Conservation (phyloP, 768 basidiomycete genomes). For the Wakefieldia striispora region DNA sequence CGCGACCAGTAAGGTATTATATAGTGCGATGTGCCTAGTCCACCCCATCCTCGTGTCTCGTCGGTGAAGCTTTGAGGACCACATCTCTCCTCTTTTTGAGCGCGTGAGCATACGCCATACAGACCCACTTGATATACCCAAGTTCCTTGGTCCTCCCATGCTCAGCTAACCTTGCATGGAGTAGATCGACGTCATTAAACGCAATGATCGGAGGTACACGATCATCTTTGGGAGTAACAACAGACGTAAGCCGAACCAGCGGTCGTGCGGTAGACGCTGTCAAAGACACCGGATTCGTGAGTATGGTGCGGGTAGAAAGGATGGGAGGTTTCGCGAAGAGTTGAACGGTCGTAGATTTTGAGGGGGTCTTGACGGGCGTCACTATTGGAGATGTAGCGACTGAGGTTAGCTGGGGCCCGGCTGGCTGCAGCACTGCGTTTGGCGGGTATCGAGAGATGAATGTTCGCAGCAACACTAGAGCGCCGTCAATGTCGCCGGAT, state of each 20-base stretch:
- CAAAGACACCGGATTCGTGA: constrained; percentile 31
- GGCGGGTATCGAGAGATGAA: constrained; percentile 73
- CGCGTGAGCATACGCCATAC: constrained; percentile 69
- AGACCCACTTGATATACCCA: constrained; percentile 69
- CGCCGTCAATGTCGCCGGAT: constrained; percentile 48
- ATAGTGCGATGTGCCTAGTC: constrained; percentile 2
- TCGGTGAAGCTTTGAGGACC: constrained; percentile 17
- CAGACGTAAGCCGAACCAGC: constrained; percentile 66
- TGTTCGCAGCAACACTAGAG: constrained; percentile 52
- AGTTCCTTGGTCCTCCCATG: constrained; percentile 45
- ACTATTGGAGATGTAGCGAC: not conserved
- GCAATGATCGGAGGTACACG: constrained; percentile 75
- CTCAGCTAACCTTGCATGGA: constrained; percentile 73
- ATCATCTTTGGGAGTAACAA: constrained; percentile 65
- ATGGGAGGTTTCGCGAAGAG: constrained; percentile 43
- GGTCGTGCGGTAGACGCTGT: constrained; percentile 45
- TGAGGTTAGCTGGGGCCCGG: constrained; percentile 1
- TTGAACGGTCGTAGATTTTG: constrained; percentile 5
- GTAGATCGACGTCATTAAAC: constrained; percentile 72
- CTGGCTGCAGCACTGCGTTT: constrained; percentile 39
- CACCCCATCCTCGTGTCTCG: not conserved
- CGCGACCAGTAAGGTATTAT: too few species aligned
- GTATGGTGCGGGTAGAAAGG: constrained; percentile 57
- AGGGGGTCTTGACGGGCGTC: not conserved
- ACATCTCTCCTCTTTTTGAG: constrained; percentile 58